phyloP scores from a whole-genome alignment of 345 rosid genomes.

The Eucalyptus sideroxylon region DNA sequence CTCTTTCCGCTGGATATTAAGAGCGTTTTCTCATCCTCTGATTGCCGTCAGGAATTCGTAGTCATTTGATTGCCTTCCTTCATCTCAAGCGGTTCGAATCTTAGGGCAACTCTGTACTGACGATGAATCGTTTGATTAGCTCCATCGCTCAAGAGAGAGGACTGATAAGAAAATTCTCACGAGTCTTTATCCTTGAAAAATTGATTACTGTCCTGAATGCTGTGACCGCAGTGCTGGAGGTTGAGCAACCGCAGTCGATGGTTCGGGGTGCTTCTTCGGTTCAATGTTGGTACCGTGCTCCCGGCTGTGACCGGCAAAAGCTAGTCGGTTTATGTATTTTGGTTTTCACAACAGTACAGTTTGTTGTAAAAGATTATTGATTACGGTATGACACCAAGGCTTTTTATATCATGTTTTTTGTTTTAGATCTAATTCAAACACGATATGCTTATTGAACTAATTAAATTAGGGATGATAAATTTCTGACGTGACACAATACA shows the following conservation, averaged over 20 bases:
- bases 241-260: background rate
- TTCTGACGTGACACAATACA: accelerated
- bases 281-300: background rate
- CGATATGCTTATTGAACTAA: background rate
- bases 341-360: background rate
- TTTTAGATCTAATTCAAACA: background rate
- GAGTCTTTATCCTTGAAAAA: background rate
- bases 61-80: background rate
- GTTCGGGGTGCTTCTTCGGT: background rate
- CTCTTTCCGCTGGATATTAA: background rate
- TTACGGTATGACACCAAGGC: background rate
- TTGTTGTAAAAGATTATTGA: background rate
- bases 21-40: background rate
- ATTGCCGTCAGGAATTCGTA: background rate
- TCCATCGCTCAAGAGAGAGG: background rate
- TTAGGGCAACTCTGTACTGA: background rate
- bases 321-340: background rate
- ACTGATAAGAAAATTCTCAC: background rate
- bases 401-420: background rate
- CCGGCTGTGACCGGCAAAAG: background rate
- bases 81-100: background rate
- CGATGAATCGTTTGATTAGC: background rate
- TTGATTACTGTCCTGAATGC: background rate
- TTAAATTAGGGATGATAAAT: background rate
- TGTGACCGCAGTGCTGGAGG: background rate